Percentiles rank a stretch among this genome's conserved stretches.
phyloP scores from a whole-genome alignment of 257 asterid species.

The Penstemon newberryi region DNA sequence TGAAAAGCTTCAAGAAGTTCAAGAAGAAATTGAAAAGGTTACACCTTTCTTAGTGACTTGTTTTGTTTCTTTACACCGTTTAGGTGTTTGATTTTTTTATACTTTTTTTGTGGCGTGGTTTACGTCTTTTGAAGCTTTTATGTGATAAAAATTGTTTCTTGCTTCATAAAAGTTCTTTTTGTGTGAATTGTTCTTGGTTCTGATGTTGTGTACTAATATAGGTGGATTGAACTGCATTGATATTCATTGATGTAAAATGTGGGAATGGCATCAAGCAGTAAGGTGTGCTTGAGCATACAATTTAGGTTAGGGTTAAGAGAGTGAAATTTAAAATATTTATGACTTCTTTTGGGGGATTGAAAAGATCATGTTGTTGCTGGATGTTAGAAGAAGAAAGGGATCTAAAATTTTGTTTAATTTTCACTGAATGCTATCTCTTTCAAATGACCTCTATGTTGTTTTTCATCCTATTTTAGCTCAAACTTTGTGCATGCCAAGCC shows the following conservation, averaged over 20 bases:
- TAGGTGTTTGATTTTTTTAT: too few relatives aligned
- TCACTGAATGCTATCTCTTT: background rate
- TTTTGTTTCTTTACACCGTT: too few relatives aligned
- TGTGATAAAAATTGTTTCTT: background rate
- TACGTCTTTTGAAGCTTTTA: background rate
- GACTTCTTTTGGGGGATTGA: background rate
- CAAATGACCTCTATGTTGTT: too few relatives aligned
- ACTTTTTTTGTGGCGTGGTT: too few relatives aligned
- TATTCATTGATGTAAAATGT: background rate
- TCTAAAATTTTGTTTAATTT: too few relatives aligned
- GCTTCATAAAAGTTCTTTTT: too few relatives aligned
- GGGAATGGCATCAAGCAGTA: background rate
- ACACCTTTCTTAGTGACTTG: background rate
- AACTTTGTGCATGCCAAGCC: background rate
- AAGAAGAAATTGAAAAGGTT: conserved; percentile 53
- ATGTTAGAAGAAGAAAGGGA: background rate
- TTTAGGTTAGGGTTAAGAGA: too few relatives aligned
- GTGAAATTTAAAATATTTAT: too few relatives aligned
- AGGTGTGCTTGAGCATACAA: background rate
- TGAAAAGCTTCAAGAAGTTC: conserved; percentile 49
- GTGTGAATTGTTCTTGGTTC: too few relatives aligned
- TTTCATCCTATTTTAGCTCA: background rate
- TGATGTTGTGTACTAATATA: background rate
- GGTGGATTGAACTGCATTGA: background rate
- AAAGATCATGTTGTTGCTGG: too few relatives aligned